A percentile compares a stretch with the other conserved stretches of the same genome.
phyloP scores from a whole-genome alignment of 2,329 filamentous ascomycete genomes.

The Bimuria novae-zelandiae region DNA sequence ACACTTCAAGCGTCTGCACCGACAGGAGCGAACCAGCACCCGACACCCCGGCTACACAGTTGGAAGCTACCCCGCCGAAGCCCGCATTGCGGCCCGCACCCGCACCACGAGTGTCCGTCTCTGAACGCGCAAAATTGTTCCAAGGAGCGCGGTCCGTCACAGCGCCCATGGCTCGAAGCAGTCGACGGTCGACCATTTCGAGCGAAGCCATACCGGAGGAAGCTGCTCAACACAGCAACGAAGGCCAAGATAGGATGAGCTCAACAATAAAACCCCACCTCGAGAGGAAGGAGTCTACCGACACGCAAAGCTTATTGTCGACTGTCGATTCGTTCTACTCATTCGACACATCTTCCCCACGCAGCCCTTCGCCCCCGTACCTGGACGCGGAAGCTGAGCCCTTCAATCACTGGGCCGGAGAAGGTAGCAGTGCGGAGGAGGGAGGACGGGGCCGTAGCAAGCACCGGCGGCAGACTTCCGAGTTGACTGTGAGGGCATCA shows the following conservation, averaged over 20 bases:
- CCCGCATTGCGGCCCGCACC: slow-evolving; percentile 10
- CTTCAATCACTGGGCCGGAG: slow-evolving; percentile 35
- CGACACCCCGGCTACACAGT: slow-evolving; percentile 27
- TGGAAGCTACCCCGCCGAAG: slow-evolving; percentile 21
- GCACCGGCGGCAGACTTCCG: slow-evolving; percentile 44
- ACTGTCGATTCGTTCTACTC: slow-evolving; percentile 47
- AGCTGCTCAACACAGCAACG: slow-evolving; percentile 12
- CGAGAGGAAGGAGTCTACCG: slow-evolving; percentile 29
- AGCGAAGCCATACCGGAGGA: slow-evolving; percentile 29
- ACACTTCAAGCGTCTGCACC: slow-evolving; percentile 40
- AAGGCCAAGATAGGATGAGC: slow-evolving; percentile 16
- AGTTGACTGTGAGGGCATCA: slow-evolving; percentile 39
- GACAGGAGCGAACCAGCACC: slow-evolving; percentile 33
- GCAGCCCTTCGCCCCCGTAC: slow-evolving; percentile 37
- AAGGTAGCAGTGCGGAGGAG: slow-evolving; percentile 15
- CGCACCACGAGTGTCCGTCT: slow-evolving; percentile 30
- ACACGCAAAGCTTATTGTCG: slow-evolving; percentile 40
- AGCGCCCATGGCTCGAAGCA: slow-evolving; percentile 20
- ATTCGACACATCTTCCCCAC: slow-evolving; percentile 26
- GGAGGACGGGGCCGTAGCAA: slow-evolving; percentile 32
- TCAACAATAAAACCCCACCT: slow-evolving; percentile 16
- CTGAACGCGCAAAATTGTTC: slow-evolving; percentile 38
- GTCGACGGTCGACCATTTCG: slow-evolving; percentile 16
- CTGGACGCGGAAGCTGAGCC: slow-evolving; percentile 36
- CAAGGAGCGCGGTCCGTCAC: slow-evolving; percentile 36